These are phyloP conservation scores for Cyclotella baltica DNA, from an alignment of 108 stramenopile genomes.

Conservation along the genomic window DNA sequence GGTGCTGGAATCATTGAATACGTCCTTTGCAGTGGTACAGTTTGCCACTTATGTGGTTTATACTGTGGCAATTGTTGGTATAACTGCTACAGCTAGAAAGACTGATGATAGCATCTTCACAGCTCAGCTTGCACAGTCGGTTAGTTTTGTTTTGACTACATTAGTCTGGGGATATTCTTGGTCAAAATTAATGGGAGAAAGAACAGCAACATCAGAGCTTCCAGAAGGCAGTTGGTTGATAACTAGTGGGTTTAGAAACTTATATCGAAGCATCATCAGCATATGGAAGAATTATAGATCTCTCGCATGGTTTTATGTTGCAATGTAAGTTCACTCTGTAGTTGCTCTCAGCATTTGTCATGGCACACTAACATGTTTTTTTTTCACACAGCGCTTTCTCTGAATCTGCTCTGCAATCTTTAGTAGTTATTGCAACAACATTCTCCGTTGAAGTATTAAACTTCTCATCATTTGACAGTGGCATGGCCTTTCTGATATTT, in stretches of 20 bases:
- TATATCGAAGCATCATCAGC: constrained; percentile 20
- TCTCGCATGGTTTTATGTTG: constrained; percentile 35
- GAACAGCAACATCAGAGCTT: constrained; percentile 52
- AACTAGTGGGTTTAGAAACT: constrained; percentile 30
- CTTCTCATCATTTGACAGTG: constrained; percentile 31
- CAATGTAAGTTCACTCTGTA: constrained; percentile 15
- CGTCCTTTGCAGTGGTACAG: constrained; percentile 63
- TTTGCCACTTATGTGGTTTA: constrained; percentile 66
- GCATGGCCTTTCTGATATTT: constrained; percentile 32
- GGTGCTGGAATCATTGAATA: constrained; percentile 59
- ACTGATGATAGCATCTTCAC: constrained; percentile 53
- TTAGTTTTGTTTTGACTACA: constrained; percentile 52
- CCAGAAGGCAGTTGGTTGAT: constrained; percentile 35
- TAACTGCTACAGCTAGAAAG: constrained; percentile 33
- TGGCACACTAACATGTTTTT: background rate
- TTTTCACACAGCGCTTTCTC: constrained; percentile 28
- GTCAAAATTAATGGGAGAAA: constrained; percentile 54
- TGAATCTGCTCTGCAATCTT: constrained; percentile 36
- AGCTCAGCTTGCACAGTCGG: constrained; percentile 51
- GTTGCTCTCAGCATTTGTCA: background rate
- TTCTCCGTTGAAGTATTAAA: constrained; percentile 40
- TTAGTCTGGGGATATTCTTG: constrained; percentile 49
- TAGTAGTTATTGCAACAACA: constrained; percentile 48
- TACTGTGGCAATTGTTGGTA: constrained; percentile 49
- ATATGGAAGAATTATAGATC: constrained; percentile 30